A percentile compares a stretch with the other conserved stretches of the same genome.
Evolutionary conservation across 2,329 filamentous ascomycete genomes (phyloP).

Genomic region (Penicillium sclerotigenum): DNA sequence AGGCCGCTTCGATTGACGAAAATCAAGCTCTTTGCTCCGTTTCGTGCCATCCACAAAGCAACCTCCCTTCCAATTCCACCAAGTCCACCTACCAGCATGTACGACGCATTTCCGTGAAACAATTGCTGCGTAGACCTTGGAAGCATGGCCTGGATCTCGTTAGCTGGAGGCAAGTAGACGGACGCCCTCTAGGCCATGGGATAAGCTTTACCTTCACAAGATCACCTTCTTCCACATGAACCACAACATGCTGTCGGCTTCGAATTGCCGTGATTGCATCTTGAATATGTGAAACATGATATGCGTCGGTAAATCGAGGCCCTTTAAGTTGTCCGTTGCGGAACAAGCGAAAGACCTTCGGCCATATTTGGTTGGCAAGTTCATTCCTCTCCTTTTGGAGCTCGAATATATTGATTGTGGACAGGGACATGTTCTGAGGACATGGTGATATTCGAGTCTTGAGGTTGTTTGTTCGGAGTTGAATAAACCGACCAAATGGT

Average conservation of each 20-base stretch:
- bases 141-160: not conserved
- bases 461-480: constrained; percentile 23
- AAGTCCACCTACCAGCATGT: constrained; percentile 29
- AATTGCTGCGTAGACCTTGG: not conserved
- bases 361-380: constrained; percentile 9
- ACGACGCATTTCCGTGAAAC: constrained; percentile 18
- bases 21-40: constrained; percentile 52
- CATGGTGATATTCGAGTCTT: not conserved
- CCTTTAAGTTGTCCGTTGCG: constrained; percentile 11
- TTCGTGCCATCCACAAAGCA: constrained; percentile 44
- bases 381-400: constrained; percentile 8
- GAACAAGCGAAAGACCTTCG: constrained; percentile 14
- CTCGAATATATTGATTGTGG: constrained; percentile 14
- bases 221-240: constrained; percentile 6
- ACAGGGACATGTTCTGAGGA: constrained; percentile 11
- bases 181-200: no score
- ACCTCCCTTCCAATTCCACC: constrained; percentile 28
- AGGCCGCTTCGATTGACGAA: constrained; percentile 51
- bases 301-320: not conserved
- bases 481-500: constrained; percentile 31
- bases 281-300: constrained; percentile 11
- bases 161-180: not conserved
- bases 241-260: constrained; percentile 2
- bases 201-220: constrained; percentile 11
- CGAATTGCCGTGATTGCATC: constrained; percentile 11